A percentile compares a stretch with the other conserved stretches of the same genome.
Evolutionary conservation across 2,329 filamentous ascomycete genomes (phyloP).

Genomic region (Microdochium trichocladiopsis): DNA sequence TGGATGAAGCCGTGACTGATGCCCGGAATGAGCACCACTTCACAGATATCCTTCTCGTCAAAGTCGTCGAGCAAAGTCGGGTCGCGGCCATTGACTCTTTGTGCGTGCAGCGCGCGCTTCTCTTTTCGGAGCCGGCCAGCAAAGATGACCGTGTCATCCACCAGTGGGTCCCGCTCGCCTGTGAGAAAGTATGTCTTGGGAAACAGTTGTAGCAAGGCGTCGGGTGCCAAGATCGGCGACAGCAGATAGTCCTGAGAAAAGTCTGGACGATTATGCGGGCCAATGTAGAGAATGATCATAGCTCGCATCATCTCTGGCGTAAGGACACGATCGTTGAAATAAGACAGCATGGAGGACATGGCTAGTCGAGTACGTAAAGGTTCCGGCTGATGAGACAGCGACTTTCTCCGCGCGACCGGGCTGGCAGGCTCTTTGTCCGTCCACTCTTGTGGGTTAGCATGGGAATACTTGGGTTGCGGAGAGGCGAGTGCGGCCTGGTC

Average conservation of each 20-base stretch:
- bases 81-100: constrained; percentile 36
- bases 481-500: constrained; percentile 15
- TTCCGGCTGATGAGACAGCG: constrained; percentile 42
- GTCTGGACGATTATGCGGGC: constrained; percentile 86
- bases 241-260: constrained; percentile 88
- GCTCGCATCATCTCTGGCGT: constrained; percentile 98
- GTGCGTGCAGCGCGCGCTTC: constrained; percentile 48
- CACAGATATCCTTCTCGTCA: constrained; percentile 67
- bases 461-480: constrained; percentile 43
- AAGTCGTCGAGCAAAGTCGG: constrained; percentile 47
- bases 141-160: constrained; percentile 96
- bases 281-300: constrained; percentile 98
- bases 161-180: constrained; percentile 88
- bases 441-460: constrained; percentile 34
- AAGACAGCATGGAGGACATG: constrained; percentile 95
- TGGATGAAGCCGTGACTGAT: constrained; percentile 93
- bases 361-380: constrained; percentile 78
- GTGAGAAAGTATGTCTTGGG: constrained; percentile 93
- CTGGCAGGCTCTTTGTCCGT: constrained; percentile 13
- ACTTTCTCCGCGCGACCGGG: constrained; percentile 9
- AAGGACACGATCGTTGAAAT: constrained; percentile 92
- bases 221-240: constrained; percentile 83
- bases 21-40: constrained; percentile 79
- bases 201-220: constrained; percentile 74
- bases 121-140: constrained; percentile 81